Base-by-base conservation (phyloP, 2,329 filamentous ascomycete species). In the Chaetomium strumarium region DNA sequence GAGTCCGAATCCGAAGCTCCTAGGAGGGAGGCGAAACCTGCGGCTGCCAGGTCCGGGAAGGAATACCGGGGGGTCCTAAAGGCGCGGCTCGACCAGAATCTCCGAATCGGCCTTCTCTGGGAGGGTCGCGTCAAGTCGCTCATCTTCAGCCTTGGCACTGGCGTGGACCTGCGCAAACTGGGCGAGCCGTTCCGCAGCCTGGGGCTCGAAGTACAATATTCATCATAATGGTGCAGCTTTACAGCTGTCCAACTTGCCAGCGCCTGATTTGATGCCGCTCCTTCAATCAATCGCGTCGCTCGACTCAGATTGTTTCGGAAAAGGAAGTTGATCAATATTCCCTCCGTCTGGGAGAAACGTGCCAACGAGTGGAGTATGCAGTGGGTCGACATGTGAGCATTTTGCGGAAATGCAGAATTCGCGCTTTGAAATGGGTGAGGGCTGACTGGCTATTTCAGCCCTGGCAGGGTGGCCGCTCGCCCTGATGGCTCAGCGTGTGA, bases 111-210 rank as follows among this genome's bases (percentile, higher is more conserved):
- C 1, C 68, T 97, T 46, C 72, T 97, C 19, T 99, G 93, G 92
- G 92, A 97, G 68, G 91, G 92, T 2, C 80, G 90, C 50, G 81
- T 95, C 55, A 96, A 97, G 73, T 92, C 95, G 60, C 73, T 99
- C 54, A 77, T 99, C 52, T 95, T 97, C 67, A 95, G 90, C 62
- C 77, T 96, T 39, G 93, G 93, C 10, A 89, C 90, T 52, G 88
- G 84, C 46, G 82, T 99, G 51, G 90, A 95, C 66, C 76, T 93
- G 64, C 83, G 82, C 64, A 83, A 81, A 63, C 75, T 83, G 58
- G 87, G 91, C 66, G 85, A 88, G 64, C 85, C 89, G 37, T 86
- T 93, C 64, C 80, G 86, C 56, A 86, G 81, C 5, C 74, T 93
- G 52, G 88, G 88, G 12, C 69, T 93, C 51, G 88, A 92, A 70